Percentiles rank a stretch among this genome's conserved stretches.
Conservation (phyloP, 2,329 filamentous ascomycete genomes). For the Phialophora tarda region DNA sequence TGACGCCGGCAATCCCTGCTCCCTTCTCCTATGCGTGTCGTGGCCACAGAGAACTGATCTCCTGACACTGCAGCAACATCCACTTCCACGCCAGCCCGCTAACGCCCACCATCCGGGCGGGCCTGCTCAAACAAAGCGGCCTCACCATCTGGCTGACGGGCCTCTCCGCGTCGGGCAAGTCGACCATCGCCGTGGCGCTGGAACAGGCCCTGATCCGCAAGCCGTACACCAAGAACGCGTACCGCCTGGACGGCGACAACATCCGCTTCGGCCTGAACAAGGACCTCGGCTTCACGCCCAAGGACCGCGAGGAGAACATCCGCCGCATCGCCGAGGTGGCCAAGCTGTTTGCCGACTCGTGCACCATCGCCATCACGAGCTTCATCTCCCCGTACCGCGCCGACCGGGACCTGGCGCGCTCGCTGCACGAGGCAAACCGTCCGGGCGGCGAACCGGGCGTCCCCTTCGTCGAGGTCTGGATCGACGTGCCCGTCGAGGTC, state of each 20-base stretch:
- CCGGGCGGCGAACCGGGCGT: conserved; percentile 67
- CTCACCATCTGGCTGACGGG: conserved; percentile 98
- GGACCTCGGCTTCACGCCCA: conserved; percentile 91
- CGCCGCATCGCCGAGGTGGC: conserved; percentile 94
- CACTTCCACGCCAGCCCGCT: conserved; percentile 53
- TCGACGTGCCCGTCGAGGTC: conserved; percentile 88
- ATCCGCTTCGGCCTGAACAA: conserved; percentile 98
- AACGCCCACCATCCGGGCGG: conserved; percentile 50
- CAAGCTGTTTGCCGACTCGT: conserved; percentile 91
- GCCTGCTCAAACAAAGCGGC: conserved; percentile 76
- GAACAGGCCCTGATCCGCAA: conserved; percentile 95
- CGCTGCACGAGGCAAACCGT: conserved; percentile 72
- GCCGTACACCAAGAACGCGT: conserved; percentile 70
- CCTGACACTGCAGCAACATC: conserved; percentile 48
- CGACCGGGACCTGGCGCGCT: conserved; percentile 81
- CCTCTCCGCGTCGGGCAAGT: conserved; percentile 94
- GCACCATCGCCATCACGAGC: conserved; percentile 85
- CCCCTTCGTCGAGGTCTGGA: conserved; percentile 90
- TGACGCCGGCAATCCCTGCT: neutral
- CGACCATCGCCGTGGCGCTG: conserved; percentile 92
- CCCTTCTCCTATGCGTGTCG: neutral
- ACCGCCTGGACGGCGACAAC: conserved; percentile 97
- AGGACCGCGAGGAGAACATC: conserved; percentile 97
- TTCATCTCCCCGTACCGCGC: conserved; percentile 96
- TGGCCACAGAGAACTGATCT: neutral